A percentile compares a stretch with the other conserved stretches of the same genome.
Evolutionary conservation across 2,329 filamentous ascomycete species (phyloP).

Genomic region (Diplodia intermedia): DNA sequence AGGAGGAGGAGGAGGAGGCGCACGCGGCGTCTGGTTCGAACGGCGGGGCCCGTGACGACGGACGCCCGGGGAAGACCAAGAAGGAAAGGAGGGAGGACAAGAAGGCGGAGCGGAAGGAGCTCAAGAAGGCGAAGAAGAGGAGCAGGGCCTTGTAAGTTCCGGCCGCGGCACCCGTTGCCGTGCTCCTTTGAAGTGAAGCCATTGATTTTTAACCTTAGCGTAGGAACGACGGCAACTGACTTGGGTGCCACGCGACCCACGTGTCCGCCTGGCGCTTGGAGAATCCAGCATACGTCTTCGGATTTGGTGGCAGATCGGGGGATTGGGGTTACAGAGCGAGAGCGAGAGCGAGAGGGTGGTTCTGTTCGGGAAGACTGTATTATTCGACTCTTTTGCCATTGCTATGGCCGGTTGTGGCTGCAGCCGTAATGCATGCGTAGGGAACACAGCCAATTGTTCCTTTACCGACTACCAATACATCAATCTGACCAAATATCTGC

Average conservation of each 20-base stretch:
- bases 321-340: neutral
- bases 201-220: neutral
- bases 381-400: too few relatives aligned
- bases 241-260: neutral
- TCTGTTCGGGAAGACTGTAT: too few relatives aligned
- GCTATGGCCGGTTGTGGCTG: too few relatives aligned
- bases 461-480: too few relatives aligned
- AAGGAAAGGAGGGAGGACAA: neutral
- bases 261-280: neutral
- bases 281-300: neutral
- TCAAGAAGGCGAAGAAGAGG: neutral
- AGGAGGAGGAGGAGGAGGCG: too few relatives aligned
- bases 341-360: too few relatives aligned
- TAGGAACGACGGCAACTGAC: neutral
- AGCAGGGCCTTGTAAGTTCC: neutral
- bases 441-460: too few relatives aligned
- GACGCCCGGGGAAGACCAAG: neutral
- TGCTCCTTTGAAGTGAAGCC: neutral
- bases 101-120: neutral
- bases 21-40: too few relatives aligned
- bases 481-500: too few relatives aligned
- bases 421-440: too few relatives aligned
- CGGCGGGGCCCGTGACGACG: neutral
- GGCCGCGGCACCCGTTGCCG: neutral
- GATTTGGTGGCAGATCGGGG: neutral